Percentiles rank a stretch among this genome's conserved stretches.
Conservation (phyloP, 768 basidiomycete genomes). For the Serendipita vermifera region DNA sequence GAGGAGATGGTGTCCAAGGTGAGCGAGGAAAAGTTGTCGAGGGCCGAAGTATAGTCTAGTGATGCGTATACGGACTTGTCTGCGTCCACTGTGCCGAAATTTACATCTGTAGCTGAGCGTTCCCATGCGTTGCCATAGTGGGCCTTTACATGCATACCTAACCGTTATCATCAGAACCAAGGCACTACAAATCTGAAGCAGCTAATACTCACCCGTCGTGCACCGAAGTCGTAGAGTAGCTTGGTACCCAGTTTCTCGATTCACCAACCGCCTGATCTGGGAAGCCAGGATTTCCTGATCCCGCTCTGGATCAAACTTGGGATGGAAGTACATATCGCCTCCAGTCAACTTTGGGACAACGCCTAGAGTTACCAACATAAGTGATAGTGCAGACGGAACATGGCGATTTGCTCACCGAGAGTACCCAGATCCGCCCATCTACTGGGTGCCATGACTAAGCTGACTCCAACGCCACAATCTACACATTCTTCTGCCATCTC, state of each 20-base stretch:
- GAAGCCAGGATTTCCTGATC: constrained; percentile 55
- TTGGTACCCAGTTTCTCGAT: constrained; percentile 63
- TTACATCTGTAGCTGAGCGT: constrained; percentile 55
- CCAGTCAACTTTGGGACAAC: constrained; percentile 61
- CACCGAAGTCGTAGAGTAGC: constrained; percentile 70
- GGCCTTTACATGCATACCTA: constrained; percentile 40
- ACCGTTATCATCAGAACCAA: background rate
- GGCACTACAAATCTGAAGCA: background rate
- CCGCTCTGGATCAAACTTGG: constrained; percentile 61
- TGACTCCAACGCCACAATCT: constrained; percentile 80
- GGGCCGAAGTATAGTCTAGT: constrained; percentile 51
- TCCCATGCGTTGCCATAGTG: constrained; percentile 64
- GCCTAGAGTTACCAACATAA: constrained; percentile 33
- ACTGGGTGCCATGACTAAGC: constrained; percentile 70
- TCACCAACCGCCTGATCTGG: constrained; percentile 59
- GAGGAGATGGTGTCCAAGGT: constrained; percentile 8
- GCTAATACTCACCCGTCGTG: constrained; percentile 60
- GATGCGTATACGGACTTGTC: constrained; percentile 65
- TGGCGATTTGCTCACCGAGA: constrained; percentile 41
- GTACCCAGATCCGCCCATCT: constrained; percentile 78
- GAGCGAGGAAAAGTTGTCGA: background rate
- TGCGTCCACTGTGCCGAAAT: constrained; percentile 66
- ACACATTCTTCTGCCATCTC: constrained; percentile 79
- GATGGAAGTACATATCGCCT: constrained; percentile 85
- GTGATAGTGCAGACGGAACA: background rate